Percentiles rank a stretch among this genome's conserved stretches.
Evolutionary conservation across 2,329 filamentous ascomycete species (phyloP).

Genomic region (Nannizziopsis arthrosporioides): DNA sequence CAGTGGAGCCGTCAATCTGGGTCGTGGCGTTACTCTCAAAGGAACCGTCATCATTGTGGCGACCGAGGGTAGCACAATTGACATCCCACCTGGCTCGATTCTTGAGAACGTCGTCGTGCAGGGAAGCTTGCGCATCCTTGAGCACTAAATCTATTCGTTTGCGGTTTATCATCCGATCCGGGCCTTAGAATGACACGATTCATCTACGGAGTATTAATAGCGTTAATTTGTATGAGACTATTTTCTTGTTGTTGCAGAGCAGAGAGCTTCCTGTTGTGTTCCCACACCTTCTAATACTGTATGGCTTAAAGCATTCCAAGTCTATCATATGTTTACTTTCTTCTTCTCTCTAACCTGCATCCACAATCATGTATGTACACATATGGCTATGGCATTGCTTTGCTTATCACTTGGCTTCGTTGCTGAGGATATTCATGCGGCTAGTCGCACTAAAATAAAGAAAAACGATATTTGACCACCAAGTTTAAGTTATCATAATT

Average conservation of each 20-base stretch:
- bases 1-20: conserved; percentile 92
- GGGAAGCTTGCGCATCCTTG: conserved; percentile 70
- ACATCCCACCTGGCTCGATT: conserved; percentile 90
- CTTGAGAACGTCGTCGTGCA: conserved; percentile 98
- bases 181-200: conserved; percentile 1
- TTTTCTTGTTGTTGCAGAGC: not conserved
- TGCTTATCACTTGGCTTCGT: not conserved
- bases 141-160: conserved; percentile 42
- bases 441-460: no score
- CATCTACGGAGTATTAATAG: not conserved
- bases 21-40: conserved; percentile 90
- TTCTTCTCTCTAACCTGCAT: not conserved
- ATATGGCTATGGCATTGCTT: not conserved
- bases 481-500: no score
- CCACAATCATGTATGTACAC: not conserved
- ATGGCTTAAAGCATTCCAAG: conserved; percentile 1
- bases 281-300: conserved; percentile 9
- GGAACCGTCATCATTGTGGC: conserved; percentile 97
- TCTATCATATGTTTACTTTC: not conserved
- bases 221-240: conserved; percentile 4
- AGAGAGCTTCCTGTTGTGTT: not conserved
- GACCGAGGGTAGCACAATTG: conserved; percentile 94
- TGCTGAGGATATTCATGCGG: not conserved
- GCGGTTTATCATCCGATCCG: not conserved
- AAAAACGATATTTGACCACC: no score